A percentile compares a stretch with the other conserved stretches of the same genome.
Evolutionary conservation across 2,329 filamentous ascomycete genomes (phyloP).

Genomic region (Dothistroma septosporum): DNA sequence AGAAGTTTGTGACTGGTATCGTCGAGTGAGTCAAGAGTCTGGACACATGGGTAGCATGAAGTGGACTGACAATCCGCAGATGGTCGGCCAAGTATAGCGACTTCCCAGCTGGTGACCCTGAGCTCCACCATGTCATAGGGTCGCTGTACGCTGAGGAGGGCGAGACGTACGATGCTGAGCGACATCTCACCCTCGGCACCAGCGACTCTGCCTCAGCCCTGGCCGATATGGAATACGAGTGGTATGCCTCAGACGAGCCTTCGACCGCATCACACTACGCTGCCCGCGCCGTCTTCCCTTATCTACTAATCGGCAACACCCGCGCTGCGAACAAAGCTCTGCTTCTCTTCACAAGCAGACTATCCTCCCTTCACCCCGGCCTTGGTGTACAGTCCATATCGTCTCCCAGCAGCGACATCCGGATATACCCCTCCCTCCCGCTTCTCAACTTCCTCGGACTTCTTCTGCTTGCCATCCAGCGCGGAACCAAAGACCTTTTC

Average conservation of each 20-base stretch:
- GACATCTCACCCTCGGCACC: constrained; percentile 82
- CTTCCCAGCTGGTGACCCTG: constrained; percentile 85
- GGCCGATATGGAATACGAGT: constrained; percentile 79
- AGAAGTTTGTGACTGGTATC: constrained; percentile 85
- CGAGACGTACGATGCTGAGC: constrained; percentile 88
- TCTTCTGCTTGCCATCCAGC: constrained; percentile 76
- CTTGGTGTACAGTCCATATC: constrained; percentile 79
- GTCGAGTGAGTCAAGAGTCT: constrained; percentile 56
- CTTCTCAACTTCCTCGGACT: constrained; percentile 90
- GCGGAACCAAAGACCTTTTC: constrained; percentile 73
- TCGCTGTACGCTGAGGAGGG: constrained; percentile 87
- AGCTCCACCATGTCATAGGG: constrained; percentile 88
- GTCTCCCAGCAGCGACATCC: constrained; percentile 63
- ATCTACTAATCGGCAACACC: constrained; percentile 84
- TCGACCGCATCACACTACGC: constrained; percentile 84
- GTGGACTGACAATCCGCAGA: constrained; percentile 34
- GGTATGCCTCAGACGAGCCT: constrained; percentile 85
- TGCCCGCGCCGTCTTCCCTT: constrained; percentile 82
- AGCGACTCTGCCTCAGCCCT: constrained; percentile 80
- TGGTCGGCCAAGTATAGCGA: constrained; percentile 87
- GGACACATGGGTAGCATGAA: neutral
- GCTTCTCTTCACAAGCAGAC: constrained; percentile 66
- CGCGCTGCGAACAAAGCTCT: constrained; percentile 82
- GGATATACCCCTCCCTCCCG: constrained; percentile 86
- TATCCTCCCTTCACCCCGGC: constrained; percentile 56